Evolutionary conservation across 2,329 filamentous ascomycete species (phyloP), one percentile per base, ranked within the genome.

Genomic region (Aureobasidium sp.): DNA sequence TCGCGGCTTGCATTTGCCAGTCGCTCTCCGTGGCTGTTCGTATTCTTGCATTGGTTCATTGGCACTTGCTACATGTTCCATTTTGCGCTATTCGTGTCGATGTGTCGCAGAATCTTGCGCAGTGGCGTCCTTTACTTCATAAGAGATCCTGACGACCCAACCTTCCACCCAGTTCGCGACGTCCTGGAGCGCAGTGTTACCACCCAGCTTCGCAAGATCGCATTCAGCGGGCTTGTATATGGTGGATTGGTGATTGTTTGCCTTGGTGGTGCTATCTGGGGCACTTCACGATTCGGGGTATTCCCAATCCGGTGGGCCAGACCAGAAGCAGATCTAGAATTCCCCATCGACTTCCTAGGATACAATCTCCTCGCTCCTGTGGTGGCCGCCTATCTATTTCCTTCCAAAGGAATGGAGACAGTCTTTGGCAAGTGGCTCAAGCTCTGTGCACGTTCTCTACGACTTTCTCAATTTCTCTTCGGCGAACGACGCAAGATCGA

Each of bases 31-130:
- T 82, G 93, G 67, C 97, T 91, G 0, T 96, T 93, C 15, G 85
- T 95, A 15, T 99, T 99, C 73, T 89, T 97, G 58, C 94, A 99
- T 74, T 99, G 94, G 94, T 99, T 99, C 71, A 88, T 97, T 62
- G 94, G 94, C 53, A 99, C 94, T 3, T 96, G 92, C 65, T 99
- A 99, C 75, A 99, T 99, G 95, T 99, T 99, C 77, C 94, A 99
- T 73, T 99, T 99, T 73, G 94, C 94, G 5, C 83, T 99, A 3
- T 99, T 99, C 72, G 94, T 99, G 20, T 95, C 92, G 62, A 97
- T 99, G 92, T 99, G 94, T 75, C 87, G 94, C 65, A 97, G 96
- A 78, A 96, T 97, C 63, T 90, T 99, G 87, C 87, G 94, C 65
- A 91, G 86, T 67, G 94, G 94, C 57, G 94, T 99, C 44, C 80